Evolutionary conservation across 1,139 yeast species (phyloP).

Genomic region (Diutina sp.): DNA sequence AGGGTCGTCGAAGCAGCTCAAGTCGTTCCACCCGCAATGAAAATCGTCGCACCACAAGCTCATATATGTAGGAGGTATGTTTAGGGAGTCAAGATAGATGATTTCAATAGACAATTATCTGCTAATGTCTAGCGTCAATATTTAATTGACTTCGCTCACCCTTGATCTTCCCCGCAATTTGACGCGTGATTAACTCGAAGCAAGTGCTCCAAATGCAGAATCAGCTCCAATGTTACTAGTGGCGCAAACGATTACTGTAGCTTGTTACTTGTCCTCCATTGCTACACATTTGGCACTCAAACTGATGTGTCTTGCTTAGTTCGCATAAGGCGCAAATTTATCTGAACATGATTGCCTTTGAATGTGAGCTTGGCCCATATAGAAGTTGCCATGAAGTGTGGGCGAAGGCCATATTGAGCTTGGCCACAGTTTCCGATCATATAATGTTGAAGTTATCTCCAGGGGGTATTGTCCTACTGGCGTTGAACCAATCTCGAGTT

Average conservation of each 20-base stretch:
- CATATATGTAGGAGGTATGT: not conserved
- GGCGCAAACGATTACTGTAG: too few relatives aligned
- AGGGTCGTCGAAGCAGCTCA: not conserved
- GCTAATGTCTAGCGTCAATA: not conserved
- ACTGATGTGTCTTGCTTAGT: not conserved
- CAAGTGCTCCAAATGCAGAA: not conserved
- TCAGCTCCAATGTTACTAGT: not conserved
- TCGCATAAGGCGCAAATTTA: not conserved
- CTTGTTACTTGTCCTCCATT: not conserved
- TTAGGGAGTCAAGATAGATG: not conserved
- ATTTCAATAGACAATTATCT: not conserved
- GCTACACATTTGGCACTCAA: not conserved
- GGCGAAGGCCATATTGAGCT: not conserved
- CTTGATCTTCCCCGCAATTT: not conserved
- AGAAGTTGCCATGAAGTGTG: not conserved
- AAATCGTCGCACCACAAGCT: constrained; percentile 1
- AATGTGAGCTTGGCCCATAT: not conserved
- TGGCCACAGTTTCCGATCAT: not conserved
- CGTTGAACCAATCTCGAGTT: not conserved
- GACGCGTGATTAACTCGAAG: not conserved
- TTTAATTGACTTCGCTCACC: not conserved
- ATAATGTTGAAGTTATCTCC: not conserved
- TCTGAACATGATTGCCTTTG: not conserved
- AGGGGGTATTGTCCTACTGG: not conserved
- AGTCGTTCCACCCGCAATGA: not conserved